Percentiles rank a stretch among this genome's conserved stretches.
phyloP scores from a whole-genome alignment of 805 yeast species.

The Tetrapisispora nanseiensis region DNA sequence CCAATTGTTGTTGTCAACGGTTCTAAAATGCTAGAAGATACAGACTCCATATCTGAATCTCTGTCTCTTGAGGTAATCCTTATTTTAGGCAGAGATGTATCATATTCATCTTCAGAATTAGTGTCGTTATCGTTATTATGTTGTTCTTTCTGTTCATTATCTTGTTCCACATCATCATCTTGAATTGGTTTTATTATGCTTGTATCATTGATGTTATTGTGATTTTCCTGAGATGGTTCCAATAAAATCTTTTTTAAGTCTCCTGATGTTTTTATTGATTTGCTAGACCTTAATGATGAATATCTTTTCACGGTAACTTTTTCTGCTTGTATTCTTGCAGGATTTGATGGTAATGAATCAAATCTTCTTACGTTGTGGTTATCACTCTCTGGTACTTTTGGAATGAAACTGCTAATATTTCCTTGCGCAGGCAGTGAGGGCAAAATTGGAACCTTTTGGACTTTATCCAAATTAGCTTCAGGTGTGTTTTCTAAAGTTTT shows the following conservation, averaged over 20 bases:
- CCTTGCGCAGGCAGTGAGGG: conserved; percentile 12
- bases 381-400: background rate
- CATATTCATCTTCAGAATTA: background rate
- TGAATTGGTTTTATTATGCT: background rate
- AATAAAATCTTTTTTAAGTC: background rate
- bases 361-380: background rate
- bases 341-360: conserved; percentile 1
- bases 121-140: background rate
- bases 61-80: conserved; percentile 2
- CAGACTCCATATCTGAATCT: conserved; percentile 13
- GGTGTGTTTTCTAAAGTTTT: background rate
- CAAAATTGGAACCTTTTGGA: conserved; percentile 5
- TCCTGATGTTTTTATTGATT: background rate
- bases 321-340: background rate
- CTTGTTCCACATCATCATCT: background rate
- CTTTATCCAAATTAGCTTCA: background rate
- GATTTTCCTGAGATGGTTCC: no score
- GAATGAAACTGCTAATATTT: conserved; percentile 1
- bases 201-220: no score
- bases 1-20: conserved; percentile 16
- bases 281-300: background rate
- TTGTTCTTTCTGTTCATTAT: background rate
- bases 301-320: background rate
- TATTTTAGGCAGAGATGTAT: background rate
- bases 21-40: conserved; percentile 21